phyloP scores from a whole-genome alignment of 2,329 filamentous ascomycete species.

The Ambrosiella xylebori region DNA sequence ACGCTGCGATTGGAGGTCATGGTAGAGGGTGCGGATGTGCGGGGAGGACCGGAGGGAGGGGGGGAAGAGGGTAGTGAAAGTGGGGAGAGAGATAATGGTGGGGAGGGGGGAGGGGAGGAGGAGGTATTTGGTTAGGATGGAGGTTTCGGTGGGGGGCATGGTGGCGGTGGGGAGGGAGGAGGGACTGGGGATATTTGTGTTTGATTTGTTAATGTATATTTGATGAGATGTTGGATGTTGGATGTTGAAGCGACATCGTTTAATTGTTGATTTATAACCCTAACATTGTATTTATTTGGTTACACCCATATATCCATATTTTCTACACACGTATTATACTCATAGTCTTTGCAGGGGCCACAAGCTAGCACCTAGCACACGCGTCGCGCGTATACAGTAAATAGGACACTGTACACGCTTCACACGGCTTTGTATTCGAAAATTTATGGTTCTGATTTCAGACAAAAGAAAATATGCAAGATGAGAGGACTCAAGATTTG shows the following conservation, averaged over 20 bases:
- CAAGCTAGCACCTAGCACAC: slow-evolving; percentile 1
- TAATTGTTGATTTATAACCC: neutral
- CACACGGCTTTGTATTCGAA: no score
- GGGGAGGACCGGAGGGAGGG: slow-evolving; percentile 43
- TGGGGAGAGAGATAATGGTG: slow-evolving; percentile 52
- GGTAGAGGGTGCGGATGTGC: slow-evolving; percentile 54
- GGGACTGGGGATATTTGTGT: neutral
- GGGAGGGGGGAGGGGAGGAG: slow-evolving; percentile 59
- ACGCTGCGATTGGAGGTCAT: slow-evolving; percentile 61
- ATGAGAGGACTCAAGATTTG: no score
- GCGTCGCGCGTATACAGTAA: slow-evolving; percentile 10
- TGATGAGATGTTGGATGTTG: neutral
- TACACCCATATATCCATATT: no score
- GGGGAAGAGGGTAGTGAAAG: slow-evolving; percentile 66
- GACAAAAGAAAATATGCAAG: no score
- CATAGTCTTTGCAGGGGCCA: neutral
- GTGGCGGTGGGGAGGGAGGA: neutral
- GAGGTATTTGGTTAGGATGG: slow-evolving; percentile 62
- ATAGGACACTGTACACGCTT: no score
- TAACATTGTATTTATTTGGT: neutral
- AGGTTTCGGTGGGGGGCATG: slow-evolving; percentile 59
- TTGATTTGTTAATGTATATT: neutral
- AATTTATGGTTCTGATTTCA: no score
- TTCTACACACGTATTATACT: neutral
- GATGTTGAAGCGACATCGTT: neutral